These are phyloP conservation scores for Picea sitchensis DNA, from an alignment of 75 land plant species.

Conservation along the genomic window DNA sequence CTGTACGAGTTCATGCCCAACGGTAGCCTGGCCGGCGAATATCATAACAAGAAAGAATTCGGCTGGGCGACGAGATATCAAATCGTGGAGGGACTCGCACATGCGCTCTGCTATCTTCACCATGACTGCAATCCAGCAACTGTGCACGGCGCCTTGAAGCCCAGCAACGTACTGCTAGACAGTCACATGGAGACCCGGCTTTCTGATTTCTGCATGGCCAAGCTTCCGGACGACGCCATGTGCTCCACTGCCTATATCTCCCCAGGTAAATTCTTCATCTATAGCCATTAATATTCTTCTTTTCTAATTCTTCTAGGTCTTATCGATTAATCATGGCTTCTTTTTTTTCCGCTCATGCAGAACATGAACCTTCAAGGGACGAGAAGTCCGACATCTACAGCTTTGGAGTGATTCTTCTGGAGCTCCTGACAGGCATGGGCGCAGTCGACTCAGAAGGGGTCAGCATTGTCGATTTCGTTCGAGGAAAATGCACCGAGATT, in stretches of 20 bases:
- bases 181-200: slow-evolving; percentile 80
- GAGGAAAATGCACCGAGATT: slow-evolving; percentile 14
- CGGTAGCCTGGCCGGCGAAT: slow-evolving; percentile 72
- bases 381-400: slow-evolving; percentile 38
- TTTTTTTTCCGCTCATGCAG: slow-evolving; percentile 11
- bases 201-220: slow-evolving; percentile 96
- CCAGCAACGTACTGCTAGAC: slow-evolving; percentile 78
- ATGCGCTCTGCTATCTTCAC: slow-evolving; percentile 80
- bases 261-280: slow-evolving; percentile 43
- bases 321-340: neutral
- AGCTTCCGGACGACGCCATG: slow-evolving; percentile 71
- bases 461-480: slow-evolving; percentile 17
- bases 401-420: slow-evolving; percentile 53
- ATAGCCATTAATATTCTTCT: neutral
- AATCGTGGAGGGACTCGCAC: slow-evolving; percentile 78
- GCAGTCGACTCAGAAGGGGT: slow-evolving; percentile 11
- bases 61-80: slow-evolving; percentile 73
- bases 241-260: slow-evolving; percentile 91
- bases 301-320: no score
- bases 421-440: slow-evolving; percentile 44
- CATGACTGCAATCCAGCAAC: slow-evolving; percentile 82
- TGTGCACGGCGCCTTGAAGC: slow-evolving; percentile 81
- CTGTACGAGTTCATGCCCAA: slow-evolving; percentile 96
- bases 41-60: slow-evolving; percentile 41
- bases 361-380: slow-evolving; percentile 21